A percentile compares a stretch with the other conserved stretches of the same genome.
Evolutionary conservation across 805 yeast species (phyloP).

Genomic region (Huiozyma sinensis): DNA sequence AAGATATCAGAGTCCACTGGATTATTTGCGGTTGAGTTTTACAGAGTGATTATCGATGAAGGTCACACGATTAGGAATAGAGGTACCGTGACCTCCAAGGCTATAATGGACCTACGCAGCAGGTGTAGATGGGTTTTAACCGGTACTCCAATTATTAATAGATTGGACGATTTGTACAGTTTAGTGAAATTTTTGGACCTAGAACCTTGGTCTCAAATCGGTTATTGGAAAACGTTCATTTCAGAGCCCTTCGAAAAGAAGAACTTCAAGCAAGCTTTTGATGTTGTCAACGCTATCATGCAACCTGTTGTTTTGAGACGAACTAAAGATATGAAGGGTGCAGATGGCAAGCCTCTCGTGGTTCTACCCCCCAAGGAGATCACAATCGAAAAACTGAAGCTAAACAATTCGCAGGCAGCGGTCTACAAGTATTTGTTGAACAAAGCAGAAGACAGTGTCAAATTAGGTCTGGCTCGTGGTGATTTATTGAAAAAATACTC

Average conservation of each 20-base stretch:
- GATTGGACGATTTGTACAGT: constrained; percentile 78
- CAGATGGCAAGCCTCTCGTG: constrained; percentile 64
- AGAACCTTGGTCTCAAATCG: constrained; percentile 84
- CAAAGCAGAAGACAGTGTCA: constrained; percentile 53
- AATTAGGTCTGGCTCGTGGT: constrained; percentile 51
- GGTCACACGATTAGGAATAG: constrained; percentile 84
- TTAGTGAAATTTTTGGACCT: constrained; percentile 60
- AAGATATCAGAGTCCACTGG: constrained; percentile 32
- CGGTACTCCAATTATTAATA: constrained; percentile 86
- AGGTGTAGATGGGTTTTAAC: constrained; percentile 75
- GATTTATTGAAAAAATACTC: constrained; percentile 63
- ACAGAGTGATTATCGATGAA: constrained; percentile 75
- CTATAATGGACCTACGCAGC: constrained; percentile 57
- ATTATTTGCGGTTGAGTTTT: constrained; percentile 59
- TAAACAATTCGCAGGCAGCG: constrained; percentile 53
- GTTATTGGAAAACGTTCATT: constrained; percentile 81
- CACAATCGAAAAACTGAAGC: constrained; percentile 51
- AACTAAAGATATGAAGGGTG: constrained; percentile 73
- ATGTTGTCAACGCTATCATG: constrained; percentile 72
- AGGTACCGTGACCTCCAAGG: constrained; percentile 65
- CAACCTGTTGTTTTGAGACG: constrained; percentile 77
- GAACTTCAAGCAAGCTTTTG: constrained; percentile 60
- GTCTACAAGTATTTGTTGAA: constrained; percentile 61
- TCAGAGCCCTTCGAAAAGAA: constrained; percentile 74
- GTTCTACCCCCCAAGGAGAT: constrained; percentile 69